Evolutionary conservation across 2,329 filamentous ascomycete species (phyloP).

Genomic region (Alternaria triticina): DNA sequence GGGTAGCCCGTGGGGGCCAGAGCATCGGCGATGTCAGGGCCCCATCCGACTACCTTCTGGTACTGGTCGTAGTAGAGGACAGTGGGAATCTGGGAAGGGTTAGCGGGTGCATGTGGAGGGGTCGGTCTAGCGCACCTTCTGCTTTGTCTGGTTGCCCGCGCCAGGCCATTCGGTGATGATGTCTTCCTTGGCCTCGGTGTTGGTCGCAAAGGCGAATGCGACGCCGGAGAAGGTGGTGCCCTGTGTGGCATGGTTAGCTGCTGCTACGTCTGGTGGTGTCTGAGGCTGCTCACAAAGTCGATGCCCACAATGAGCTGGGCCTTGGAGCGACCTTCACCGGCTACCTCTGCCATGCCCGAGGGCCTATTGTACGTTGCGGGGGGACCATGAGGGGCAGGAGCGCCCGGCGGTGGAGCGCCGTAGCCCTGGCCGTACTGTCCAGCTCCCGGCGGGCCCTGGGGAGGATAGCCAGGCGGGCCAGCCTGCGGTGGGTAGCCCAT

Average conservation of each 20-base stretch:
- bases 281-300: slow-evolving; percentile 76
- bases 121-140: slow-evolving; percentile 72
- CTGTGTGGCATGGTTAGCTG: slow-evolving; percentile 54
- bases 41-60: slow-evolving; percentile 99
- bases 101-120: neutral
- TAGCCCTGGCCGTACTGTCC: slow-evolving; percentile 38
- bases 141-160: slow-evolving; percentile 95
- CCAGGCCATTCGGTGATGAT: slow-evolving; percentile 99
- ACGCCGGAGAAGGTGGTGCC: slow-evolving; percentile 98
- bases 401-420: slow-evolving; percentile 33
- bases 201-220: slow-evolving; percentile 90
- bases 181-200: slow-evolving; percentile 96
- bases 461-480: slow-evolving; percentile 50
- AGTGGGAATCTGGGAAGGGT: slow-evolving; percentile 77
- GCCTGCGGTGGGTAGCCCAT: slow-evolving; percentile 50
- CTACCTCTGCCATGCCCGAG: slow-evolving; percentile 68
- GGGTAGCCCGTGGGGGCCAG: slow-evolving; percentile 96
- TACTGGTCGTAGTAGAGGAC: slow-evolving; percentile 99
- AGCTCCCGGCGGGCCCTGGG: slow-evolving; percentile 41
- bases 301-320: slow-evolving; percentile 98
- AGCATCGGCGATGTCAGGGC: slow-evolving; percentile 95
- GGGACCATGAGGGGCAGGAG: slow-evolving; percentile 41
- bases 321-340: slow-evolving; percentile 88
- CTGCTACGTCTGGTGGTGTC: slow-evolving; percentile 43
- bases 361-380: slow-evolving; percentile 42